Evolutionary conservation across 2,329 filamentous ascomycete species (phyloP).

Genomic region (Penicillium sp.): DNA sequence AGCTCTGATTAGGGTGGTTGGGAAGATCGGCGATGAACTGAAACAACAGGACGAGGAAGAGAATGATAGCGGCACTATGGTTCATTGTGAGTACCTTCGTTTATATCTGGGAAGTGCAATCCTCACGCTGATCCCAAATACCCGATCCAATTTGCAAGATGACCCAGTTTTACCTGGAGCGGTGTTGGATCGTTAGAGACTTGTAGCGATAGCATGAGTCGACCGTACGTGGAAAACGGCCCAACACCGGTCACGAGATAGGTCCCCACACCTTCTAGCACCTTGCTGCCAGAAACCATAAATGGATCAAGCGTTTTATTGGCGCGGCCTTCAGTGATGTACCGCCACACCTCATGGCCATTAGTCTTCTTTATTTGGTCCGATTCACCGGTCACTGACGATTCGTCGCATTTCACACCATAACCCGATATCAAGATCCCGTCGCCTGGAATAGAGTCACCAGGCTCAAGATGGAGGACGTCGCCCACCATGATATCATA

Average conservation of each 20-base stretch:
- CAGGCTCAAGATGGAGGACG: conserved; percentile 68
- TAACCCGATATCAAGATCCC: conserved; percentile 69
- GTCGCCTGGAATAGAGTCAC: conserved; percentile 71
- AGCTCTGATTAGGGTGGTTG: conserved; percentile 49
- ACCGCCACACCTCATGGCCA: conserved; percentile 61
- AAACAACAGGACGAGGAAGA: conserved; percentile 86
- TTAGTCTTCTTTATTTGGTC: conserved; percentile 69
- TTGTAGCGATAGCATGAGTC: conserved; percentile 72
- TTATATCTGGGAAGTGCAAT: not conserved
- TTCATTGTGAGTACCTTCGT: conserved; percentile 10
- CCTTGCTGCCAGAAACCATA: conserved; percentile 78
- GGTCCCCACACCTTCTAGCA: conserved; percentile 75
- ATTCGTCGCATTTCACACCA: conserved; percentile 71
- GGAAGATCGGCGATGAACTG: conserved; percentile 74
- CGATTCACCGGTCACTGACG: conserved; percentile 72
- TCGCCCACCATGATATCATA: conserved; percentile 71
- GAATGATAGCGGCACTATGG: conserved; percentile 64
- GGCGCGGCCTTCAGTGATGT: conserved; percentile 55
- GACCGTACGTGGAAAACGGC: conserved; percentile 72
- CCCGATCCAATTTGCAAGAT: conserved; percentile 75
- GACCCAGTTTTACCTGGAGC: conserved; percentile 73
- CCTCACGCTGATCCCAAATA: conserved; percentile 68
- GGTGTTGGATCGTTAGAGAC: conserved; percentile 75
- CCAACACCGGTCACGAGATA: conserved; percentile 75
- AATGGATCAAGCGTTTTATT: conserved; percentile 65